Evolutionary conservation across 306 rosid species (phyloP).

Genomic region (Glycyrrhiza uralensis): DNA sequence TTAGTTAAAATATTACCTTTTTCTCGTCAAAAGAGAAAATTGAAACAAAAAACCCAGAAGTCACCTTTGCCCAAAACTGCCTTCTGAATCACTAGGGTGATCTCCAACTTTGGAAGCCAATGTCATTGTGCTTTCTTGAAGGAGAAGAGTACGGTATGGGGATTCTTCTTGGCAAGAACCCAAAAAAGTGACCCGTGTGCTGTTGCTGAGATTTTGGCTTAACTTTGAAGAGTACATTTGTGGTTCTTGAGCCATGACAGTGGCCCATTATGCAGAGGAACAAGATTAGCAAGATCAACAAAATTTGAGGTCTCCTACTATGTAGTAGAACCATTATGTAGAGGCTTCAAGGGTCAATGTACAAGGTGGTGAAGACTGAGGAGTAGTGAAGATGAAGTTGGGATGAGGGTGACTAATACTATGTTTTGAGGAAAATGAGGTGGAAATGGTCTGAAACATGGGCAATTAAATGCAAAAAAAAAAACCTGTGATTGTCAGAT

Average conservation of each 20-base stretch:
- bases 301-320: constrained; percentile 23
- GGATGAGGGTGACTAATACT: background rate
- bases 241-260: constrained; percentile 49
- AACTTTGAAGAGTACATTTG: constrained; percentile 44
- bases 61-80: constrained; percentile 26
- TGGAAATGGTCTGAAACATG: constrained; percentile 29
- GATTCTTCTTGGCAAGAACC: constrained; percentile 73
- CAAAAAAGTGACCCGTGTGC: constrained; percentile 66
- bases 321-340: constrained; percentile 35
- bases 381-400: background rate
- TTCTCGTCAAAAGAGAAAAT: constrained; percentile 15
- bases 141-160: constrained; percentile 85
- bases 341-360: background rate
- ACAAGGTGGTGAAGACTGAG: background rate
- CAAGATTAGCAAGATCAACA: constrained; percentile 39
- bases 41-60: background rate
- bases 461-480: constrained; percentile 23
- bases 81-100: constrained; percentile 49
- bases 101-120: constrained; percentile 67
- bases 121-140: constrained; percentile 86
- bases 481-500: constrained; percentile 8
- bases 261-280: constrained; percentile 32
- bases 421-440: constrained; percentile 36
- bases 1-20: constrained; percentile 18
- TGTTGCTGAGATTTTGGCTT: constrained; percentile 45